phyloP scores from a whole-genome alignment of 371 early-diverging fungal species.

The Mortierella sp. region DNA sequence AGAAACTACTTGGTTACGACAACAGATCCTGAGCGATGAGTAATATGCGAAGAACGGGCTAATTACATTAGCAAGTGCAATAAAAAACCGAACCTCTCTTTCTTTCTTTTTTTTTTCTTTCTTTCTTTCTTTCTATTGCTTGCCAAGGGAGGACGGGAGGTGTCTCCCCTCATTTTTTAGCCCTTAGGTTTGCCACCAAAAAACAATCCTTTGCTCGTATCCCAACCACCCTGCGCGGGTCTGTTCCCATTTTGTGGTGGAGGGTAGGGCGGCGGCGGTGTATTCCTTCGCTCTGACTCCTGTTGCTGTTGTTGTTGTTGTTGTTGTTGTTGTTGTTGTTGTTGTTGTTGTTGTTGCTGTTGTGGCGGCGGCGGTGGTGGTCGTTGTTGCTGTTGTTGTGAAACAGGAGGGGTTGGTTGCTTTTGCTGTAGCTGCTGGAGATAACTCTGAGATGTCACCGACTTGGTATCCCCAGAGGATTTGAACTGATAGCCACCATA shows the following conservation, averaged over 20 bases:
- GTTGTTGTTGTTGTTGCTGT: slow-evolving; percentile 1
- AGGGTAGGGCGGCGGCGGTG: slow-evolving; percentile 5
- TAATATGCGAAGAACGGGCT: not conserved
- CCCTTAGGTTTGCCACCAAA: slow-evolving; percentile 44
- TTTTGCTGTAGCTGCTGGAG: slow-evolving; percentile 38
- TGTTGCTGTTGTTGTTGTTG: slow-evolving; percentile 11
- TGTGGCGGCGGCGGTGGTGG: not conserved
- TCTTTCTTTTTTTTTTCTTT: too few species aligned
- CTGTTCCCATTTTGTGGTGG: not conserved
- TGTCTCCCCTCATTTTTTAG: slow-evolving; percentile 3
- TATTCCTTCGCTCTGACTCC: slow-evolving; percentile 5
- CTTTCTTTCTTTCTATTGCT: too few species aligned
- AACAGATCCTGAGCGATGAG: slow-evolving; percentile 41
- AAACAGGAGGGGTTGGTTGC: slow-evolving; percentile 12
- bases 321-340: slow-evolving; percentile 9
- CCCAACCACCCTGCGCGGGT: slow-evolving; percentile 25
- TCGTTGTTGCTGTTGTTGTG: not conserved
- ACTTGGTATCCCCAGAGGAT: too few species aligned
- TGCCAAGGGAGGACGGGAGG: too few species aligned
- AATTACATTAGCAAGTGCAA: too few species aligned
- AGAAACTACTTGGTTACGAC: slow-evolving; percentile 51
- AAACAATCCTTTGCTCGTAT: slow-evolving; percentile 33
- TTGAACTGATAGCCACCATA: too few species aligned
- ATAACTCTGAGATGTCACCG: slow-evolving; percentile 28
- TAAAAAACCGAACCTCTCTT: too few species aligned